Conservation (phyloP, 2,329 filamentous ascomycete genomes). For the Zelopaecilomyces penicillatus region DNA sequence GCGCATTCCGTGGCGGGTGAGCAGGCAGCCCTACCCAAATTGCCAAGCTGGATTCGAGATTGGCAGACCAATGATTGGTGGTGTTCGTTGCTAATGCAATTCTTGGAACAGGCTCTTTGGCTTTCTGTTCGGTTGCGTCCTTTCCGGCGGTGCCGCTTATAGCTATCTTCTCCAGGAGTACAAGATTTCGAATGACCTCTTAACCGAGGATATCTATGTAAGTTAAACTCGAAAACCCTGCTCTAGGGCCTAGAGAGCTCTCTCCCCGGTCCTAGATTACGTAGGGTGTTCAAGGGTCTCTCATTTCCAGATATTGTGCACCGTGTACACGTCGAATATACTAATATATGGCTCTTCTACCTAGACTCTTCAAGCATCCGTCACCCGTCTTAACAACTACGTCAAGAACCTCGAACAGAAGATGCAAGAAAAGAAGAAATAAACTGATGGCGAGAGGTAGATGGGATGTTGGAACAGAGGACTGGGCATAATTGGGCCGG, state of each 20-base stretch:
- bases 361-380: slow-evolving; percentile 78
- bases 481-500: too few species aligned
- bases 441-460: slow-evolving; percentile 11
- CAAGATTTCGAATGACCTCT: slow-evolving; percentile 82
- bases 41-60: neutral
- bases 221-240: slow-evolving; percentile 29
- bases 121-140: slow-evolving; percentile 76
- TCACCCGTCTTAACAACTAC: slow-evolving; percentile 78
- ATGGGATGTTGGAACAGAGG: neutral
- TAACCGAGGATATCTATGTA: slow-evolving; percentile 95
- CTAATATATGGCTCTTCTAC: slow-evolving; percentile 1
- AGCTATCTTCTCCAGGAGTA: slow-evolving; percentile 92
- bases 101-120: slow-evolving; percentile 62
- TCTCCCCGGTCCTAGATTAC: too few species aligned
- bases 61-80: neutral
- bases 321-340: neutral
- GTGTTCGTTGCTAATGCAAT: neutral
- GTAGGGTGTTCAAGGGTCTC: too few species aligned
- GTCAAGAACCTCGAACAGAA: slow-evolving; percentile 75
- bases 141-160: slow-evolving; percentile 76
- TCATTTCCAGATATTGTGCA: too few species aligned
- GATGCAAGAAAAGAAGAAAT: slow-evolving; percentile 66
- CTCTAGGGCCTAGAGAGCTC: too few species aligned
- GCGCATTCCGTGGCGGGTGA: slow-evolving; percentile 54
- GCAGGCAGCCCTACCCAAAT: slow-evolving; percentile 20